phyloP scores from a whole-genome alignment of 2,329 filamentous ascomycete genomes.

The Exophiala oligosperma region DNA sequence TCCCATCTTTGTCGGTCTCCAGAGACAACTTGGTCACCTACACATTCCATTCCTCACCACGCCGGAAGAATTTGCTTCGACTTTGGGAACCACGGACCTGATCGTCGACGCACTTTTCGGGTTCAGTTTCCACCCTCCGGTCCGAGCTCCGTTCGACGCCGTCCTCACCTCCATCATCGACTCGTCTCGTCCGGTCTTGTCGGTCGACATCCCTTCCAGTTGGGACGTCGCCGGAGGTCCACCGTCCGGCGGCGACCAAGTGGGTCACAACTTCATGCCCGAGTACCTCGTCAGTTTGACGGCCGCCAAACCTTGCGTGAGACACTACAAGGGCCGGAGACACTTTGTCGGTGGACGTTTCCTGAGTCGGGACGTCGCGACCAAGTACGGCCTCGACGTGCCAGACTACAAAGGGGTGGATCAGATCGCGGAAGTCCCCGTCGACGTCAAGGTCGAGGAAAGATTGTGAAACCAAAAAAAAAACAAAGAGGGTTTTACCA shows the following conservation, averaged over 20 bases:
- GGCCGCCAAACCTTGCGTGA: slow-evolving; percentile 86
- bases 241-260: slow-evolving; percentile 68
- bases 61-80: slow-evolving; percentile 67
- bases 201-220: slow-evolving; percentile 88
- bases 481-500: not conserved
- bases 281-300: slow-evolving; percentile 81
- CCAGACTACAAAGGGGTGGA: slow-evolving; percentile 83
- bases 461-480: slow-evolving; percentile 19
- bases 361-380: slow-evolving; percentile 71
- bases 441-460: slow-evolving; percentile 28
- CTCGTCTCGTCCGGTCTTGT: slow-evolving; percentile 73
- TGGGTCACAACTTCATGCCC: slow-evolving; percentile 80
- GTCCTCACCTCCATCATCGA: slow-evolving; percentile 75
- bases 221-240: slow-evolving; percentile 92
- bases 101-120: slow-evolving; percentile 93
- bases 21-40: slow-evolving; percentile 81
- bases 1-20: slow-evolving; percentile 82
- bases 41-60: slow-evolving; percentile 70
- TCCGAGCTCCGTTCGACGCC: slow-evolving; percentile 85
- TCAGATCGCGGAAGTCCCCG: slow-evolving; percentile 71
- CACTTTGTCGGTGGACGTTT: slow-evolving; percentile 96
- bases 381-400: slow-evolving; percentile 82
- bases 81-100: slow-evolving; percentile 70
- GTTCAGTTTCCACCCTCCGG: slow-evolving; percentile 88
- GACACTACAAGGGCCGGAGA: slow-evolving; percentile 72